Evolutionary conservation across 106 monocot species (phyloP).

Genomic region (Ottelia alismoides): DNA sequence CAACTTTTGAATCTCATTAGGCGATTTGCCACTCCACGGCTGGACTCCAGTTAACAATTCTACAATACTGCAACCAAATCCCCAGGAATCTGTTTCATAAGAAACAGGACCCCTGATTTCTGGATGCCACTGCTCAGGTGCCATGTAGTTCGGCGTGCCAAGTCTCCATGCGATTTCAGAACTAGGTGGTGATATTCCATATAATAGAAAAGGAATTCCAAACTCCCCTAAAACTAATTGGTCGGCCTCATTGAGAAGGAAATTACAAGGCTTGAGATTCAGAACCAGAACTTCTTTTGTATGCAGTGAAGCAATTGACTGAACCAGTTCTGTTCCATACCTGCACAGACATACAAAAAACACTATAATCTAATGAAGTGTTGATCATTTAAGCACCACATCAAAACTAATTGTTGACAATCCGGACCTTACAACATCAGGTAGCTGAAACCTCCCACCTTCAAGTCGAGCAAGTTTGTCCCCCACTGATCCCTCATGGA

Average conservation of each 20-base stretch:
- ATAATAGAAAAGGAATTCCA: conserved; percentile 58
- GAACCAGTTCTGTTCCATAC: conserved; percentile 66
- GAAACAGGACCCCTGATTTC: conserved; percentile 61
- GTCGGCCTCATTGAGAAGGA: conserved; percentile 64
- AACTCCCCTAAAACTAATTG: conserved; percentile 58
- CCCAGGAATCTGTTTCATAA: conserved; percentile 89
- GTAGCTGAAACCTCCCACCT: conserved; percentile 53
- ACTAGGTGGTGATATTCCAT: conserved; percentile 29
- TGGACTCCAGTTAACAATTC: conserved; percentile 77
- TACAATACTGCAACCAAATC: conserved; percentile 79
- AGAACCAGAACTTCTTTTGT: conserved; percentile 59
- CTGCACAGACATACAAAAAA: conserved; percentile 16
- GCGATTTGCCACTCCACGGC: conserved; percentile 50
- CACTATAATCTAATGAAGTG: no score
- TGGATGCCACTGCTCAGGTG: conserved; percentile 93
- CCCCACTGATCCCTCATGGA: conserved; percentile 84
- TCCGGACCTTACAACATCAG: conserved; percentile 58
- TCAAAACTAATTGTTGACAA: no score
- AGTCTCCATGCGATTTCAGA: conserved; percentile 38
- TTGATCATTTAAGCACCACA: no score
- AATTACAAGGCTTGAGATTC: conserved; percentile 77
- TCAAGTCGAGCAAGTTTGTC: conserved; percentile 77
- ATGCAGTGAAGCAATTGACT: conserved; percentile 57
- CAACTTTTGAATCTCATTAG: conserved; percentile 51
- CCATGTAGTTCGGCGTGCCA: conserved; percentile 86